A percentile compares a stretch with the other conserved stretches of the same genome.
These are phyloP conservation scores for Aspergillus thermomutatus DNA, from an alignment of 2,329 filamentous ascomycete species.

Conservation along the genomic window DNA sequence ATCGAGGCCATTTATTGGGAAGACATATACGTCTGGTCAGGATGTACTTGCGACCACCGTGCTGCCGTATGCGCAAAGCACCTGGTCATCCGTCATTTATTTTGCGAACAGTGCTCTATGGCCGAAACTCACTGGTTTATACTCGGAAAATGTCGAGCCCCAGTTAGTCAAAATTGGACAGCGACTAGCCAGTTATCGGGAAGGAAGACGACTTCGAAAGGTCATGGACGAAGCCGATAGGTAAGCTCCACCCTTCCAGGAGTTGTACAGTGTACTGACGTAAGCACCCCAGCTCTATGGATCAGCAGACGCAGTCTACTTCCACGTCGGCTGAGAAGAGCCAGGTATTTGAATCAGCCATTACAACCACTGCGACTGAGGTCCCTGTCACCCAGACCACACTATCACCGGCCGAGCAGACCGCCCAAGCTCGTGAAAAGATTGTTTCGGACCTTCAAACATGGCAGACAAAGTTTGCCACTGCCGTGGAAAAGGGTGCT, in stretches of 20 bases:
- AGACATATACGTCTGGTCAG: slow-evolving; percentile 64
- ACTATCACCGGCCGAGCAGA: slow-evolving; percentile 45
- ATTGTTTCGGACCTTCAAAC: slow-evolving; percentile 74
- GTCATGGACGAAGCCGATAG: slow-evolving; percentile 54
- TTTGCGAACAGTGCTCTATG: slow-evolving; percentile 76
- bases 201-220: slow-evolving; percentile 60
- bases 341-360: slow-evolving; percentile 16
- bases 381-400: slow-evolving; percentile 25
- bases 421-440: slow-evolving; percentile 52
- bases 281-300: slow-evolving; percentile 15
- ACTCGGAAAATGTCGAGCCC: slow-evolving; percentile 89
- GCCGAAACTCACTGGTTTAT: slow-evolving; percentile 76
- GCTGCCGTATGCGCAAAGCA: slow-evolving; percentile 68
- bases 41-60: slow-evolving; percentile 66
- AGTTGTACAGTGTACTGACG: slow-evolving; percentile 7
- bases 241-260: slow-evolving; percentile 22
- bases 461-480: slow-evolving; percentile 87
- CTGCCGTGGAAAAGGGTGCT: slow-evolving; percentile 79
- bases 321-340: slow-evolving; percentile 16
- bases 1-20: slow-evolving; percentile 69
- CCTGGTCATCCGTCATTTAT: slow-evolving; percentile 64
- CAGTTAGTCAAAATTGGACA: slow-evolving; percentile 91
- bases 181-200: slow-evolving; percentile 65
- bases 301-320: slow-evolving; percentile 21
- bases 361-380: slow-evolving; percentile 25